These are phyloP conservation scores for Paramecium sexaurelia DNA, from an alignment of 73 alveolate species.

Conservation along the genomic window DNA sequence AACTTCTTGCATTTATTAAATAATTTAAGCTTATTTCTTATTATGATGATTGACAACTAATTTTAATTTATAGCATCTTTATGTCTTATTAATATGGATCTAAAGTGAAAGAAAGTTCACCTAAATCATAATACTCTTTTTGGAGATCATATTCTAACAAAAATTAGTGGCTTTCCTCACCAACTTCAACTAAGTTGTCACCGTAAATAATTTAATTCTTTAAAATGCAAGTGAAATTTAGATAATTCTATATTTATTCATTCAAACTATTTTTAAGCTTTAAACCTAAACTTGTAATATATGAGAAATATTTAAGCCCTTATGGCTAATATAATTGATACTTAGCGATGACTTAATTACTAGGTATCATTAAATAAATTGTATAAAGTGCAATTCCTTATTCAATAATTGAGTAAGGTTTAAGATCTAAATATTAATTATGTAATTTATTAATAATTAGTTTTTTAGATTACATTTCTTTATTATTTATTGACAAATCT, in stretches of 20 bases:
- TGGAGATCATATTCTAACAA: too few relatives aligned
- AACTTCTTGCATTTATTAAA: too few relatives aligned
- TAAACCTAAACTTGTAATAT: too few relatives aligned
- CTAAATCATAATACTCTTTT: too few relatives aligned
- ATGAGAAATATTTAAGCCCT: too few relatives aligned
- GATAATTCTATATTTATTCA: background rate
- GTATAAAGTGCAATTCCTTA: background rate
- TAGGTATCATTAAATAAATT: background rate
- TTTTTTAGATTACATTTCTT: background rate
- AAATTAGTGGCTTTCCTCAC: too few relatives aligned
- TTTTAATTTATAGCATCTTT: too few relatives aligned
- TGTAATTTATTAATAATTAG: background rate
- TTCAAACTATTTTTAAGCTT: background rate
- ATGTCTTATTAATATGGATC: too few relatives aligned
- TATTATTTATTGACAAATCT: background rate
- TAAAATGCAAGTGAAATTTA: background rate
- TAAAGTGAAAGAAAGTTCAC: too few relatives aligned
- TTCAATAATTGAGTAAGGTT: background rate
- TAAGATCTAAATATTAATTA: background rate
- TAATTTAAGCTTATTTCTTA: too few relatives aligned
- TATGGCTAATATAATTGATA: too few relatives aligned
- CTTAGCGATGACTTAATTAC: background rate
- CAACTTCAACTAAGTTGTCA: background rate
- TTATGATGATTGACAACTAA: too few relatives aligned
- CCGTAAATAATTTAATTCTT: background rate